These are phyloP conservation scores for Populus simonii DNA, from an alignment of 345 rosid species.

Conservation along the genomic window DNA sequence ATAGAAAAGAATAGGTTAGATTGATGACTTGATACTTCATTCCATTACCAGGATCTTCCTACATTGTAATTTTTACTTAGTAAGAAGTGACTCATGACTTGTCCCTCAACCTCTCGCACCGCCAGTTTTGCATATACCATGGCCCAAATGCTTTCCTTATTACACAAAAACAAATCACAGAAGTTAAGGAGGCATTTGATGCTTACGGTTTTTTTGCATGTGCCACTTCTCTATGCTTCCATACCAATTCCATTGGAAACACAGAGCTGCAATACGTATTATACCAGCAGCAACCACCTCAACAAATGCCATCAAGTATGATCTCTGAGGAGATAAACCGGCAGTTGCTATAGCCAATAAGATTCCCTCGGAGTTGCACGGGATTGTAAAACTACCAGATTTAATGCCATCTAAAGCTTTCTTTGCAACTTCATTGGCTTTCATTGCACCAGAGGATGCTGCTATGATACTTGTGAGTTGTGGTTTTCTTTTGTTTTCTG, in stretches of 20 bases:
- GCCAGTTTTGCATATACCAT: not conserved
- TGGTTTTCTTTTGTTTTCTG: conserved; percentile 67
- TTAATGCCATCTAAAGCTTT: not conserved
- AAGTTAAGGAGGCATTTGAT: not conserved
- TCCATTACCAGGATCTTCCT: not conserved
- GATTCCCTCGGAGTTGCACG: conserved; percentile 75
- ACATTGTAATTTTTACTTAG: not conserved
- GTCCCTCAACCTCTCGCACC: not conserved
- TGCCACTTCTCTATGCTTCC: conserved; percentile 53
- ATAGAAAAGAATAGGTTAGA: not conserved
- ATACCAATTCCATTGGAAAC: conserved; percentile 80
- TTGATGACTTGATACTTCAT: not conserved
- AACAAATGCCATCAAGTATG: conserved; percentile 63
- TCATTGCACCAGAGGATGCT: conserved; percentile 59
- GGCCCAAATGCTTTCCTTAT: not conserved
- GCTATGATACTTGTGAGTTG: conserved; percentile 57
- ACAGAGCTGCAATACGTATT: conserved; percentile 47
- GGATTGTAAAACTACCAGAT: conserved; percentile 22
- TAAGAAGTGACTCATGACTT: not conserved
- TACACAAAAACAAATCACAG: not conserved
- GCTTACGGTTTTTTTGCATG: conserved; percentile 9
- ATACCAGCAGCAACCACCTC: conserved; percentile 60
- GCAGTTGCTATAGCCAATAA: conserved; percentile 60
- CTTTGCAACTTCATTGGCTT: conserved; percentile 29
- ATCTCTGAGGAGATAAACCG: conserved; percentile 77